These are phyloP conservation scores for Oryza punctata DNA, from an alignment of 176 grass and related monocot genomes.

Conservation along the genomic window DNA sequence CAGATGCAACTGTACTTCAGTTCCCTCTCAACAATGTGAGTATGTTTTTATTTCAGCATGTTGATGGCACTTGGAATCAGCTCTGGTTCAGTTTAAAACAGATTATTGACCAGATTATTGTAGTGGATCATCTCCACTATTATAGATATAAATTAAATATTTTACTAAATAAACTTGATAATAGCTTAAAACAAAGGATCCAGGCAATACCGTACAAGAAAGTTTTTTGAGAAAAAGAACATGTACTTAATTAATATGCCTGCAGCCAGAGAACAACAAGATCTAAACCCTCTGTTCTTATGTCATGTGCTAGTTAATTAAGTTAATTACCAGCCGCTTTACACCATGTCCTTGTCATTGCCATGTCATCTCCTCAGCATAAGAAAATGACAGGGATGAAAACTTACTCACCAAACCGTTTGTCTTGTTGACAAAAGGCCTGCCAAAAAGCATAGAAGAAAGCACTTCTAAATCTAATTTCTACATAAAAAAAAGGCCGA, in stretches of 20 bases:
- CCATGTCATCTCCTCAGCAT: constrained; percentile 6
- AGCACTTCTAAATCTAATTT: background rate
- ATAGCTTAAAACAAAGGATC: too few relatives aligned
- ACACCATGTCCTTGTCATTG: background rate
- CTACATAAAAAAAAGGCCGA: background rate
- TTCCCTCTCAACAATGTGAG: background rate
- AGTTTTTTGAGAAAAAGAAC: too few relatives aligned
- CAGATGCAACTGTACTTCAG: background rate
- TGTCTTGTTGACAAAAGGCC: constrained; percentile 11
- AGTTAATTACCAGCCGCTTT: background rate
- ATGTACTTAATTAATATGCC: too few relatives aligned
- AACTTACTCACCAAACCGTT: background rate
- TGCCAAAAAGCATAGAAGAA: background rate
- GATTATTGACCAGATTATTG: too few relatives aligned
- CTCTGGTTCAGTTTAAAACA: too few relatives aligned
- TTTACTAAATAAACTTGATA: too few relatives aligned
- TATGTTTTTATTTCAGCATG: background rate
- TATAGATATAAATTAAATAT: too few relatives aligned
- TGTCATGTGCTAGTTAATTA: background rate
- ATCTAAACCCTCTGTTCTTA: background rate
- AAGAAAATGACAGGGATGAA: background rate
- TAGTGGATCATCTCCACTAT: too few relatives aligned
- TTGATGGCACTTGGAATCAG: background rate
- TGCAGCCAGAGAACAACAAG: background rate
- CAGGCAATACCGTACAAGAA: too few relatives aligned